Conservation (phyloP, 345 rosid species). For the Physaria fendleri region DNA sequence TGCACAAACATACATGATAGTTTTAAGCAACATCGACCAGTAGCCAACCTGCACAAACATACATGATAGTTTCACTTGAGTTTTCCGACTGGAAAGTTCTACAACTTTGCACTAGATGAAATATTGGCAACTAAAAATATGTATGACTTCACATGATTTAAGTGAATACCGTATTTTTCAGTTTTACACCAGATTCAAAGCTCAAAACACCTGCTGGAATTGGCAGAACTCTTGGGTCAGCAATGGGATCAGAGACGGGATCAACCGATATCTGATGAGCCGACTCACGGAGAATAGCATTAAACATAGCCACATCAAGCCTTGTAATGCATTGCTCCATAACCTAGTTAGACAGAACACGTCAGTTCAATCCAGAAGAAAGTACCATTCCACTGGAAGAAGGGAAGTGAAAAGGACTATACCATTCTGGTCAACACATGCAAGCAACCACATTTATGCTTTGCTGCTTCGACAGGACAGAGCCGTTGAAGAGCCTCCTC, state of each 20-base stretch:
- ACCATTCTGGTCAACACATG: conserved; percentile 69
- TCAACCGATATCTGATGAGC: conserved; percentile 90
- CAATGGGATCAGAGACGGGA: conserved; percentile 77
- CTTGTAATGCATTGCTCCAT: conserved; percentile 81
- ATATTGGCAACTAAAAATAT: not conserved
- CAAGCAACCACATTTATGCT: conserved; percentile 79
- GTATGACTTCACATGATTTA: not conserved
- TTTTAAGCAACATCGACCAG: conserved; percentile 86
- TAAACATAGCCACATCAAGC: conserved; percentile 96
- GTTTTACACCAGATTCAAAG: conserved; percentile 96
- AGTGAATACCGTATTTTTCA: conserved; percentile 71
- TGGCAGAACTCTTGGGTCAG: conserved; percentile 82
- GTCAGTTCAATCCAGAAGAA: conserved; percentile 39
- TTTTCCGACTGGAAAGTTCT: not conserved
- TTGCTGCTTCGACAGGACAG: conserved; percentile 79
- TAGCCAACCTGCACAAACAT: conserved; percentile 60
- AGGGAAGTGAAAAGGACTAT: conserved; percentile 5
- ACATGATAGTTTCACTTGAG: conserved; percentile 17
- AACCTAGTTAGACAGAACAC: conserved; percentile 42
- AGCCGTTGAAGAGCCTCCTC: conserved; percentile 67
- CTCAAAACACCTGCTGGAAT: conserved; percentile 96
- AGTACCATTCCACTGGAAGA: conserved; percentile 8
- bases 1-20: conserved; percentile 28
- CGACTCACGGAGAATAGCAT: conserved; percentile 93
- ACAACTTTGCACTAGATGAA: not conserved